Conservation (phyloP, 163 green algal species). For the Scenedesmus sp. region DNA sequence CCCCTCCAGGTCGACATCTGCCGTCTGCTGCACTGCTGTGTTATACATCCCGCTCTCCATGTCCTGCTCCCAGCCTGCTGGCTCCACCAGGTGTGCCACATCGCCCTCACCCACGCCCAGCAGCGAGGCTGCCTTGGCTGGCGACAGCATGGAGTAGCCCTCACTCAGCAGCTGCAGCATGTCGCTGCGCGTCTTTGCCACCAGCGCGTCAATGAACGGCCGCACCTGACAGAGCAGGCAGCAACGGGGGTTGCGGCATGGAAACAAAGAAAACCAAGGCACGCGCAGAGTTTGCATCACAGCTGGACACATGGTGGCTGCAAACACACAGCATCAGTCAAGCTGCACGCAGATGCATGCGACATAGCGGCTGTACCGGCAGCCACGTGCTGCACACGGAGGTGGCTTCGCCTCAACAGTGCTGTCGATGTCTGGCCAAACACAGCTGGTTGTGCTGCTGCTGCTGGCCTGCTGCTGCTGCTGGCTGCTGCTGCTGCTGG, state of each 20-base stretch:
- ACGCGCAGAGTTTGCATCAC: too few species aligned
- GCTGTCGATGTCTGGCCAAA: too few species aligned
- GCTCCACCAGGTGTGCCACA: conserved; percentile 32
- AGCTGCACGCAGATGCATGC: too few species aligned
- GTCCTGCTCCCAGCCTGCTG: conserved; percentile 53
- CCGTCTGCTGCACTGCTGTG: not conserved
- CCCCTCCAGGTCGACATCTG: conserved; percentile 42
- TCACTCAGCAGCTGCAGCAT: conserved; percentile 59
- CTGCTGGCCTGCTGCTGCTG: not conserved
- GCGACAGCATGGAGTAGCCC: conserved; percentile 61
- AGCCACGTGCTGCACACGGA: too few species aligned
- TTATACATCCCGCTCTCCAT: conserved; percentile 48
- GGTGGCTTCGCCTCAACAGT: too few species aligned
- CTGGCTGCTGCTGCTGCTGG: not conserved
- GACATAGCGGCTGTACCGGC: not conserved
- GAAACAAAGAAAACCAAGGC: too few species aligned
- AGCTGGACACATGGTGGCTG: too few species aligned
- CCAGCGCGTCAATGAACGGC: conserved; percentile 59
- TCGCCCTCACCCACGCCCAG: conserved; percentile 61
- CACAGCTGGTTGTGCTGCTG: not conserved
- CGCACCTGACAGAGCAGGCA: conserved; percentile 32
- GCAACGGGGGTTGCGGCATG: not conserved
- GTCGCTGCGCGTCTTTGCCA: conserved; percentile 53
- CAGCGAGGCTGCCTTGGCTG: conserved; percentile 57
- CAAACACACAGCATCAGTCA: too few species aligned